Percentiles rank a stretch among this genome's conserved stretches.
Evolutionary conservation across 768 basidiomycete species (phyloP).

Genomic region (Amanita fuliginea): DNA sequence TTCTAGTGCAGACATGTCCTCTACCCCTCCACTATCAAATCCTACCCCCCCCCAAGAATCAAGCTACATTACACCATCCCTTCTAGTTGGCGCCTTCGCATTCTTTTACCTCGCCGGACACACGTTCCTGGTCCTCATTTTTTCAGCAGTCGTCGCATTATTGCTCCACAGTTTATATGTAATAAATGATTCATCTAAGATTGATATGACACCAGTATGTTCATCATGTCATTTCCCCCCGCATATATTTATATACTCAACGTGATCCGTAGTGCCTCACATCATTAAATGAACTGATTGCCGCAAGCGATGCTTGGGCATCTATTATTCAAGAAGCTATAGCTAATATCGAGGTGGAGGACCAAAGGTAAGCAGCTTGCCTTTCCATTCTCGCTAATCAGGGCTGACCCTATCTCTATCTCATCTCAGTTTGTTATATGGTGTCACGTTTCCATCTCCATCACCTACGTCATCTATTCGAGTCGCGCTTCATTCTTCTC

Average conservation of each 20-base stretch:
- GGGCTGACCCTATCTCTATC: conserved; percentile 5
- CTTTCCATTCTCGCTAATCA: conserved; percentile 1
- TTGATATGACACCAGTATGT: conserved; percentile 48
- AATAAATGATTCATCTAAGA: conserved; percentile 24
- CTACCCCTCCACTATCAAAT: conserved; percentile 9
- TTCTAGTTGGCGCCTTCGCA: conserved; percentile 25
- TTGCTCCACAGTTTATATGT: conserved; percentile 23
- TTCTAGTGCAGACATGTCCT: conserved; percentile 22
- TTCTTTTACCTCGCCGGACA: conserved; percentile 33
- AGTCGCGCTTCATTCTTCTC: conserved; percentile 59
- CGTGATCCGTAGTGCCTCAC: conserved; percentile 41
- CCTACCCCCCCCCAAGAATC: conserved; percentile 19
- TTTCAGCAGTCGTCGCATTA: conserved; percentile 26
- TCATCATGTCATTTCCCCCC: background rate
- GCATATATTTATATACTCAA: conserved; percentile 3
- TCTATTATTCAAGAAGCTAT: conserved; percentile 62
- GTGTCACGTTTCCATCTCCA: conserved; percentile 33
- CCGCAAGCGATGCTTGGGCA: conserved; percentile 65
- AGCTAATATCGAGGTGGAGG: conserved; percentile 54
- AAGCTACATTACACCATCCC: conserved; percentile 28
- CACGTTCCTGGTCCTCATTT: conserved; percentile 27
- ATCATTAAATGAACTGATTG: conserved; percentile 55
- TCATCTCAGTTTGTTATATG: conserved; percentile 19
- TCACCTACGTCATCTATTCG: conserved; percentile 46
- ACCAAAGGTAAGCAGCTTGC: conserved; percentile 42